These are phyloP conservation scores for Plasmodium inui DNA, from an alignment of 169 alveolate genomes.

Conservation along the genomic window DNA sequence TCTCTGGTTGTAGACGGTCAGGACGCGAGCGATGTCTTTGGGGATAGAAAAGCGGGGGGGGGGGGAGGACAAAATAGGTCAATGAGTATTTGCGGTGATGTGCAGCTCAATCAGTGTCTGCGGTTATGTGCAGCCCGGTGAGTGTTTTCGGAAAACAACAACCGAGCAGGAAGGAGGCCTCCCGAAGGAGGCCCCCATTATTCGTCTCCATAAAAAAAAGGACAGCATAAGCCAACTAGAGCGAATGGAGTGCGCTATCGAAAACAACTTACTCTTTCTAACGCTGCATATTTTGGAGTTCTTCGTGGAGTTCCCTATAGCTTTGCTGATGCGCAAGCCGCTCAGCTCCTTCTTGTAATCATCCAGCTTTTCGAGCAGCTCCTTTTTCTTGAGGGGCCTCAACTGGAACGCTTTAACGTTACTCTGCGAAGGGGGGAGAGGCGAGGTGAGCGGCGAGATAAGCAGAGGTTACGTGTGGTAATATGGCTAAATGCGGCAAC, in stretches of 20 bases:
- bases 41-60: not conserved
- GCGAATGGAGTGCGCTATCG: not conserved
- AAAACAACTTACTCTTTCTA: slow-evolving; percentile 83
- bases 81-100: not conserved
- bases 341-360: slow-evolving; percentile 91
- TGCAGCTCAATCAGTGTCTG: too few relatives aligned
- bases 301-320: slow-evolving; percentile 92
- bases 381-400: slow-evolving; percentile 88
- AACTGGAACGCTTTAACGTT: slow-evolving; percentile 87
- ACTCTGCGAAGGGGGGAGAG: slow-evolving; percentile 68
- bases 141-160: not conserved
- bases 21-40: slow-evolving; percentile 91
- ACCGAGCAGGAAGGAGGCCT: not conserved
- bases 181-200: not conserved
- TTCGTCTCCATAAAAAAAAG: not conserved
- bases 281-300: slow-evolving; percentile 89
- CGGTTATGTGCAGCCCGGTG: too few relatives aligned
- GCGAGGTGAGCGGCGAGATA: not conserved
- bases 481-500: not conserved
- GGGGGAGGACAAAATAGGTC: not conserved
- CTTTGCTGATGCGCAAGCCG: slow-evolving; percentile 90
- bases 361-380: slow-evolving; percentile 89
- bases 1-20: slow-evolving; percentile 93
- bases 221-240: not conserved
- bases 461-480: not conserved